These are phyloP conservation scores for Stephania yunnanensis DNA, from an alignment of 164 flowering plant genomes.

Conservation along the genomic window DNA sequence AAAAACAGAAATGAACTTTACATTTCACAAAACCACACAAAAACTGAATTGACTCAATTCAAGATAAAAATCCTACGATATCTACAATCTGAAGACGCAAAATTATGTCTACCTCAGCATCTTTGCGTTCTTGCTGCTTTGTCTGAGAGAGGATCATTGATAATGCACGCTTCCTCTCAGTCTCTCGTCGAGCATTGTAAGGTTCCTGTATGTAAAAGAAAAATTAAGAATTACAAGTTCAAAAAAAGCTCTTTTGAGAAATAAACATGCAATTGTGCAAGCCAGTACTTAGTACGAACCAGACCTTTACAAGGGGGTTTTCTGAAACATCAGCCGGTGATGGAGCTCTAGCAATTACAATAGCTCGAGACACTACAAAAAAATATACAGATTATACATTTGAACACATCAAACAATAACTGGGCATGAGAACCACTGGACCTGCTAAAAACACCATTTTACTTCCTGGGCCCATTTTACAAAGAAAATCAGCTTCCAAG, in stretches of 20 bases:
- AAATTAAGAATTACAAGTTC: background rate
- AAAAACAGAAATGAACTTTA: background rate
- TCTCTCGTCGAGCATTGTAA: slow-evolving; percentile 66
- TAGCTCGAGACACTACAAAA: slow-evolving; percentile 62
- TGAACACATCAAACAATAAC: background rate
- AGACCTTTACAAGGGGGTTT: slow-evolving; percentile 80
- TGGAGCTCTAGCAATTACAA: slow-evolving; percentile 70
- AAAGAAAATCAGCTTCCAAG: background rate
- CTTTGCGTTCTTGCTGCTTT: slow-evolving; percentile 86
- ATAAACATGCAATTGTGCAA: background rate
- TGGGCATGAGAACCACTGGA: background rate
- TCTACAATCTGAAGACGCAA: background rate
- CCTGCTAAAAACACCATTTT: background rate
- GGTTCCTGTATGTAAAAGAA: slow-evolving; percentile 49
- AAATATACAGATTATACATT: slow-evolving; percentile 4
- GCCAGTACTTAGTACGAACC: background rate
- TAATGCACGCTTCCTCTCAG: slow-evolving; percentile 87
- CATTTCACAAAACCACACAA: background rate
- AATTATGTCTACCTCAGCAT: slow-evolving; percentile 59
- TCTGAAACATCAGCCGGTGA: slow-evolving; percentile 68
- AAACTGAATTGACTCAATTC: background rate
- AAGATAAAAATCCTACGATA: background rate
- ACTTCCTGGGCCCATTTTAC: background rate
- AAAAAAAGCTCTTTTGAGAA: background rate
- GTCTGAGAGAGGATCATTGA: slow-evolving; percentile 83